These are phyloP conservation scores for Fusarium newnesense DNA, from an alignment of 2,329 filamentous ascomycete species.

Conservation along the genomic window DNA sequence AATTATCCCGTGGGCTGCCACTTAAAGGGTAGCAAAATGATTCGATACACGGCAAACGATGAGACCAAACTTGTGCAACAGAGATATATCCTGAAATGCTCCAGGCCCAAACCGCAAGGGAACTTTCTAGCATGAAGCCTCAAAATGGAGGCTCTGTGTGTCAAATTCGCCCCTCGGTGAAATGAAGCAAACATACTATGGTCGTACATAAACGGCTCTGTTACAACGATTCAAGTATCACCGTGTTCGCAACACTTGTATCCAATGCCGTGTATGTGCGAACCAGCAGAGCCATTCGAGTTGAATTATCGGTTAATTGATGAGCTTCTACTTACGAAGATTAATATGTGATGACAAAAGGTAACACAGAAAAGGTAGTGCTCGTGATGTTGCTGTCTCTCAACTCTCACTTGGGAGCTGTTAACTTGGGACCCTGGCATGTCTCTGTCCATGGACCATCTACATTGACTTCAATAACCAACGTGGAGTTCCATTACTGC, in stretches of 20 bases:
- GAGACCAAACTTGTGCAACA: slow-evolving; percentile 36
- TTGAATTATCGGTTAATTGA: background rate
- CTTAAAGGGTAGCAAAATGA: slow-evolving; percentile 14
- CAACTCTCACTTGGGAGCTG: background rate
- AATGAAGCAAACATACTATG: slow-evolving; percentile 43
- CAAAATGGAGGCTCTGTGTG: slow-evolving; percentile 23
- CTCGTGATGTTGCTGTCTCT: background rate
- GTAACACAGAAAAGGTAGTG: background rate
- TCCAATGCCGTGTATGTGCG: slow-evolving; percentile 13
- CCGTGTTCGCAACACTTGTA: slow-evolving; percentile 26
- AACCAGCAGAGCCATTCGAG: background rate
- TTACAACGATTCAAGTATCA: slow-evolving; percentile 36
- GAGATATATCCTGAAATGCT: slow-evolving; percentile 17
- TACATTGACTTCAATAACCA: background rate
- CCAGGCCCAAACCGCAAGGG: slow-evolving; percentile 26
- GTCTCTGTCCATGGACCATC: too few species aligned
- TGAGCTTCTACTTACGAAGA: background rate
- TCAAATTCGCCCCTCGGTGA: slow-evolving; percentile 26
- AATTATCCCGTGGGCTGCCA: slow-evolving; percentile 8
- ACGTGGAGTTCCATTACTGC: background rate
- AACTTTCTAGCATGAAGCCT: slow-evolving; percentile 29
- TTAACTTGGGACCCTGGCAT: background rate
- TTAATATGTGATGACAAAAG: background rate
- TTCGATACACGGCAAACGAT: slow-evolving; percentile 33
- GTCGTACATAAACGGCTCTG: slow-evolving; percentile 43